Base-by-base conservation (phyloP, 2,329 filamentous ascomycete species). In the Dothideomycetes sp. region DNA sequence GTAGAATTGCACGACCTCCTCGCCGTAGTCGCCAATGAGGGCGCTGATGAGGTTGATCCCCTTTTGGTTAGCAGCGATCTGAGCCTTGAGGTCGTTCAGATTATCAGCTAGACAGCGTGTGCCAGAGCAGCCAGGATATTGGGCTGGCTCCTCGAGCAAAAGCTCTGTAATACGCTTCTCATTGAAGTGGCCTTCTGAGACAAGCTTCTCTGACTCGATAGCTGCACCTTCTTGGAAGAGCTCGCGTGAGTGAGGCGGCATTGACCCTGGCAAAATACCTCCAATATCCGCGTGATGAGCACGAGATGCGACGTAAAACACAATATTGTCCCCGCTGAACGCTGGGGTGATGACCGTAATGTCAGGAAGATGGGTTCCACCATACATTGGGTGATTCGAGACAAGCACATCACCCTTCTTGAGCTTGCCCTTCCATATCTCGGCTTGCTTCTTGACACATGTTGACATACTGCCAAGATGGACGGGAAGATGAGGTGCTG, bases 401-500 rank as follows among this genome's bases (percentile, higher is more conserved):
- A 89, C 82, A 31, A 91, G 72, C 0, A 91, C 84, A 56, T 91
- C 84, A 22, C 84, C 84, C 41, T 73, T 78, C 51, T 84, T 82
- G 38, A 91, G 64, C 48, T 81, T 84, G 4, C 81, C 82, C 49
- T 78, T 72, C 83, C 84, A 91, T 41, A 88, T 84, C 49, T 82
- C 73, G 4, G 83, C 80, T 61, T 89, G 84, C 35, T 82, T 82
- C 43, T 75, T 70, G 2, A 89, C 82, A 36, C 84, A 87, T 8
- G 83, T 88, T n/a, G 81, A 83, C 84, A 89, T 87, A 35, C 79
- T 85, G 19, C 84, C 84, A 9, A 91, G 65, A 54, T 89, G 84
- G 1, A 88, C 83, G 0, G 84, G 84, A 10, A 91, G 64, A 64
- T 91, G 84, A 0, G 84, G 84, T 14, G 84, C 58, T 43, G 16